Conservation (phyloP, 768 basidiomycete species). For the Suillus bovinus region DNA sequence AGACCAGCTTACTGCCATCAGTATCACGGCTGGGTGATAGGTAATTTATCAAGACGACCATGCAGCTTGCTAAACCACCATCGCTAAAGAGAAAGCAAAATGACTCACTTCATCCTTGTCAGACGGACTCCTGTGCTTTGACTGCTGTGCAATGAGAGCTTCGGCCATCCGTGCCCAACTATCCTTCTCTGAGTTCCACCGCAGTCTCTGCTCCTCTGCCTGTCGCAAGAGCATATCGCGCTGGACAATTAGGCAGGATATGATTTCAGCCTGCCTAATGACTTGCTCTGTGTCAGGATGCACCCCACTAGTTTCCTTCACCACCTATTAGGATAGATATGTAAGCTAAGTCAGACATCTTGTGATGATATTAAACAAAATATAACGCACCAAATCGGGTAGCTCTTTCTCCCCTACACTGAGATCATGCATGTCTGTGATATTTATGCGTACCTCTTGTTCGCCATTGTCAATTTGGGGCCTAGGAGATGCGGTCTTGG, state of each 20-base stretch:
- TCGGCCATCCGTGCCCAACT: slow-evolving; percentile 69
- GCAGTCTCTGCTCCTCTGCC: slow-evolving; percentile 55
- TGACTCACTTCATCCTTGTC: slow-evolving; percentile 47
- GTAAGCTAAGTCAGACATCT: not conserved
- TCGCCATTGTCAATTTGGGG: slow-evolving; percentile 50
- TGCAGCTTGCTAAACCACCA: slow-evolving; percentile 4
- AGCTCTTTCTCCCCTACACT: slow-evolving; percentile 50
- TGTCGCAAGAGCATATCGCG: slow-evolving; percentile 56
- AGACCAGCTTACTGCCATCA: not conserved
- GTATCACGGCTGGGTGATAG: not conserved
- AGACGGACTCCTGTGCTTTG: slow-evolving; percentile 37
- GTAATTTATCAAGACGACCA: not conserved
- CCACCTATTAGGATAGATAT: slow-evolving; percentile 36
- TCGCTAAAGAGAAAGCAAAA: slow-evolving; percentile 1
- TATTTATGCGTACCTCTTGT: slow-evolving; percentile 45
- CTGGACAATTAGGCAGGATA: slow-evolving; percentile 55
- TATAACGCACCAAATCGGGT: slow-evolving; percentile 54
- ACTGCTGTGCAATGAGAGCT: slow-evolving; percentile 54
- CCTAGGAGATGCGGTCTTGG: slow-evolving; percentile 33
- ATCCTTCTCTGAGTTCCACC: slow-evolving; percentile 63
- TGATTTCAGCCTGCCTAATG: slow-evolving; percentile 60
- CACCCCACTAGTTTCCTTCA: slow-evolving; percentile 45
- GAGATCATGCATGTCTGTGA: slow-evolving; percentile 43
- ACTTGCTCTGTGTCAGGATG: slow-evolving; percentile 48
- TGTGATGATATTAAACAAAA: slow-evolving; percentile 15